phyloP scores from a whole-genome alignment of 768 basidiomycete species.

The Rhizopogon vesiculosus region DNA sequence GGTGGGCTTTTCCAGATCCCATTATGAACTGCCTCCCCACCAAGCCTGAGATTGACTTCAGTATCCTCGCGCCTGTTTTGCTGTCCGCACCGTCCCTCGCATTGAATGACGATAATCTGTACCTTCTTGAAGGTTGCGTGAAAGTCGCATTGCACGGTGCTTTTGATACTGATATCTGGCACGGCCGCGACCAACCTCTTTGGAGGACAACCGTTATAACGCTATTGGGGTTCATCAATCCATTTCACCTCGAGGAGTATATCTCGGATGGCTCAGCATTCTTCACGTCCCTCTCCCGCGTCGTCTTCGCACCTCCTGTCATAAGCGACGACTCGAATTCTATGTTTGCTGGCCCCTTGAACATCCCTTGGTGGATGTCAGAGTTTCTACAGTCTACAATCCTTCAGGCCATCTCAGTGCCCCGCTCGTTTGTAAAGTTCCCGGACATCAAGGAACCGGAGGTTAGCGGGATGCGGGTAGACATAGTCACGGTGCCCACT shows the following conservation, averaged over 20 bases:
- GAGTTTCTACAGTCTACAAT: slow-evolving; percentile 29
- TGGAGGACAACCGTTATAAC: too few species aligned
- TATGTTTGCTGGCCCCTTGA: neutral
- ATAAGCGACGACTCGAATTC: neutral
- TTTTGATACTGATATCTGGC: too few species aligned
- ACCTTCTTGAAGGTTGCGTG: slow-evolving; percentile 32
- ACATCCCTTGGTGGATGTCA: neutral
- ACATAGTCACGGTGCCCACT: neutral
- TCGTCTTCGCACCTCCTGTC: slow-evolving; percentile 20
- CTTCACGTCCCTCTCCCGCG: slow-evolving; percentile 31
- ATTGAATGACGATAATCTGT: slow-evolving; percentile 23
- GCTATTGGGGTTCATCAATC: neutral
- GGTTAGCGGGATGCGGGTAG: neutral
- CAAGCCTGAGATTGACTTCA: slow-evolving; percentile 15
- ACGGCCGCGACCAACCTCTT: too few species aligned
- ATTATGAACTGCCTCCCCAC: neutral
- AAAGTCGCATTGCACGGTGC: neutral
- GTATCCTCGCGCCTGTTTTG: slow-evolving; percentile 4
- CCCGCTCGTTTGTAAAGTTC: too few species aligned
- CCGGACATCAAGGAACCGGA: too few species aligned
- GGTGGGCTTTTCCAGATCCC: neutral
- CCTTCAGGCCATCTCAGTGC: slow-evolving; percentile 10
- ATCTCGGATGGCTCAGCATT: slow-evolving; percentile 27
- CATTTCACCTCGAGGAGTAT: slow-evolving; percentile 30
- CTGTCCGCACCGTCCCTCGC: slow-evolving; percentile 20